Conservation (phyloP, 805 yeast species). For the Ogataea corticis region DNA sequence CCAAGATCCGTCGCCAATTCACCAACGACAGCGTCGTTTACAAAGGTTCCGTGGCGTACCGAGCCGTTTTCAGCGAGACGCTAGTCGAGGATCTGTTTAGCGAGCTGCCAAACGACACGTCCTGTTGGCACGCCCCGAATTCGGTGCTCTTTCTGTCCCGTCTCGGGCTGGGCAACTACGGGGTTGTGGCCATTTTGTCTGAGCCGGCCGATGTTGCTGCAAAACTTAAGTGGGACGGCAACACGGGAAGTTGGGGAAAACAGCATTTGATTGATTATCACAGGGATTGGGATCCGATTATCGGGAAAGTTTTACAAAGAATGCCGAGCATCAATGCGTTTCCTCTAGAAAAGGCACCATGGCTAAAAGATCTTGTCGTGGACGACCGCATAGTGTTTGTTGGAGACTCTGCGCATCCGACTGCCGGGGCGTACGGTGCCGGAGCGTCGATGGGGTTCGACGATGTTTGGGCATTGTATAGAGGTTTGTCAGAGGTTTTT, state of each 20-base stretch:
- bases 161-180: conserved; percentile 5
- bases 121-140: conserved; percentile 7
- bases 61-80: conserved; percentile 9
- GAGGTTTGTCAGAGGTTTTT: background rate
- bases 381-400: conserved; percentile 7
- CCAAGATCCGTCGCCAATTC: conserved; percentile 9
- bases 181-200: conserved; percentile 5
- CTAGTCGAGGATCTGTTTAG: conserved; percentile 2
- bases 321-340: conserved; percentile 9
- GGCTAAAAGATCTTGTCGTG: conserved; percentile 6
- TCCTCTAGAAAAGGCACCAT: conserved; percentile 12
- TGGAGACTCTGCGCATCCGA: conserved; percentile 14
- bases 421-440: conserved; percentile 13
- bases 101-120: conserved; percentile 3
- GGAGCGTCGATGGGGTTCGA: conserved; percentile 12
- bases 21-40: conserved; percentile 5
- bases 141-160: conserved; percentile 7
- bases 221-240: conserved; percentile 7
- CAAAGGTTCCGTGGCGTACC: conserved; percentile 7
- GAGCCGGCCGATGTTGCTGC: conserved; percentile 11
- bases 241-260: conserved; percentile 7
- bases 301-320: conserved; percentile 2
- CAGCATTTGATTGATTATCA: conserved; percentile 3
- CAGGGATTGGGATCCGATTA: conserved; percentile 11
- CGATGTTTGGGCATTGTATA: conserved; percentile 12